A percentile compares a stretch with the other conserved stretches of the same genome.
These are phyloP conservation scores for Fomitopsis schrenkii DNA, from an alignment of 1,284 basidiomycete species.

Conservation along the genomic window DNA sequence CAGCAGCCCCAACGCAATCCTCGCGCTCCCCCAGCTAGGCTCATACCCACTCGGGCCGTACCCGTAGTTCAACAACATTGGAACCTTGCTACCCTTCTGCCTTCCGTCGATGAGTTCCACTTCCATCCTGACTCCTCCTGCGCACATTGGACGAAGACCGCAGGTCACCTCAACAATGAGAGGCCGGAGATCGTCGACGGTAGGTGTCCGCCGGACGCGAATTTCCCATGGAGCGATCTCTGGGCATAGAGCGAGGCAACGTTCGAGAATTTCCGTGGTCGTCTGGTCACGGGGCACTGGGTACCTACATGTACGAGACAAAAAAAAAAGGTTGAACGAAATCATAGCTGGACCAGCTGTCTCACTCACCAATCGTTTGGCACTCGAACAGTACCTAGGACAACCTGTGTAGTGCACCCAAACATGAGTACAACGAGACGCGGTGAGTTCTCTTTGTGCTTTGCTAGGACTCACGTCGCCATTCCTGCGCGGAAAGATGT, in stretches of 20 bases:
- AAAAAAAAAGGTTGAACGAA: too few species aligned
- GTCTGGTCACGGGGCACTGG: constrained; percentile 57
- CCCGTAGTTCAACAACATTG: constrained; percentile 46
- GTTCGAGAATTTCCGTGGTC: constrained; percentile 54
- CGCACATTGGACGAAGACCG: constrained; percentile 42
- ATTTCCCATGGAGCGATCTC: constrained; percentile 64
- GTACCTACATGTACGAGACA: constrained; percentile 32
- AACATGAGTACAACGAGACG: not conserved
- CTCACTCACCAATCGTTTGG: constrained; percentile 57
- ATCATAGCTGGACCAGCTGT: too few species aligned
- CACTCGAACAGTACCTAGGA: constrained; percentile 62
- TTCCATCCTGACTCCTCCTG: constrained; percentile 42
- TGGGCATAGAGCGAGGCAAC: constrained; percentile 56
- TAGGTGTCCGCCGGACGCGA: constrained; percentile 43
- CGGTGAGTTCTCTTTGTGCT: not conserved
- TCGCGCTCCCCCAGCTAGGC: constrained; percentile 42
- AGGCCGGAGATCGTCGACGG: constrained; percentile 57
- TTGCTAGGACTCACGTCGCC: constrained; percentile 49
- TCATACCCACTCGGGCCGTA: constrained; percentile 35
- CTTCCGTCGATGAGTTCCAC: constrained; percentile 24
- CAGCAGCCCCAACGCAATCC: constrained; percentile 46
- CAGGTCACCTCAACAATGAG: constrained; percentile 66
- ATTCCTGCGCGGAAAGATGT: constrained; percentile 59
- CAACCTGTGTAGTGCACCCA: constrained; percentile 35
- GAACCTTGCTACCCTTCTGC: constrained; percentile 22